phyloP scores from a whole-genome alignment of 1,139 yeast genomes.

The Suhomyces anneliseae region DNA sequence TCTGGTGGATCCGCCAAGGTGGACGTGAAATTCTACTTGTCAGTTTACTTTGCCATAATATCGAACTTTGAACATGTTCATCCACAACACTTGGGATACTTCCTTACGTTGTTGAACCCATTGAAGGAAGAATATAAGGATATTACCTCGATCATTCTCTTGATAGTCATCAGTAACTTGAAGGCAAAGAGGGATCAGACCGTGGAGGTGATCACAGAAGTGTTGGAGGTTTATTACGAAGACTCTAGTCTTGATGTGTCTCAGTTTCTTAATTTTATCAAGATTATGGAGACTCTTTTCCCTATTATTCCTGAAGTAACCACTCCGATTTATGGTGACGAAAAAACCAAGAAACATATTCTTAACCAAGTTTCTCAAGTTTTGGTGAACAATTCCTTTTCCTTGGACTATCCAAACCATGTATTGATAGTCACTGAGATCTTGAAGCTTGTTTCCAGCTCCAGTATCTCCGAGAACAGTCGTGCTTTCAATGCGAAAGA shows the following conservation, averaged over 20 bases:
- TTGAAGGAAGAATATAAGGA: conserved; percentile 13
- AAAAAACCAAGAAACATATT: conserved; percentile 20
- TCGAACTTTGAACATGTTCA: conserved; percentile 21
- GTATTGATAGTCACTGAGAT: conserved; percentile 16
- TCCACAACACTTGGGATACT: conserved; percentile 26
- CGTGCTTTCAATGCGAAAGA: conserved; percentile 32
- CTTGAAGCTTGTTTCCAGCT: conserved; percentile 30
- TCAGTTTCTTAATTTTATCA: conserved; percentile 24
- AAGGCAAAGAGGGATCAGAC: conserved; percentile 17
- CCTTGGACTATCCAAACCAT: conserved; percentile 12
- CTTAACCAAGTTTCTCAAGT: conserved; percentile 13
- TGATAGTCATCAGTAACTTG: conserved; percentile 27
- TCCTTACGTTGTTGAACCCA: conserved; percentile 24
- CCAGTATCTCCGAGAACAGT: conserved; percentile 40
- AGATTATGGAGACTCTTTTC: conserved; percentile 23
- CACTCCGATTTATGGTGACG: conserved; percentile 21
- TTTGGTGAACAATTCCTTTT: conserved; percentile 5
- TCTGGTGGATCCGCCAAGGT: background rate
- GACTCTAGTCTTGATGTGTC: conserved; percentile 15
- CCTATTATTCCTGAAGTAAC: conserved; percentile 28
- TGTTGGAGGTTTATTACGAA: conserved; percentile 25
- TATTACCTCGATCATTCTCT: conserved; percentile 20
- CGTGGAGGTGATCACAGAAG: conserved; percentile 22
- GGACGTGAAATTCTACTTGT: conserved; percentile 15
- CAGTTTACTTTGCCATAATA: conserved; percentile 20